Evolutionary conservation across 2,329 filamentous ascomycete species (phyloP), one percentile per base, ranked within the genome.

Genomic region (Lomentospora prolificans): DNA sequence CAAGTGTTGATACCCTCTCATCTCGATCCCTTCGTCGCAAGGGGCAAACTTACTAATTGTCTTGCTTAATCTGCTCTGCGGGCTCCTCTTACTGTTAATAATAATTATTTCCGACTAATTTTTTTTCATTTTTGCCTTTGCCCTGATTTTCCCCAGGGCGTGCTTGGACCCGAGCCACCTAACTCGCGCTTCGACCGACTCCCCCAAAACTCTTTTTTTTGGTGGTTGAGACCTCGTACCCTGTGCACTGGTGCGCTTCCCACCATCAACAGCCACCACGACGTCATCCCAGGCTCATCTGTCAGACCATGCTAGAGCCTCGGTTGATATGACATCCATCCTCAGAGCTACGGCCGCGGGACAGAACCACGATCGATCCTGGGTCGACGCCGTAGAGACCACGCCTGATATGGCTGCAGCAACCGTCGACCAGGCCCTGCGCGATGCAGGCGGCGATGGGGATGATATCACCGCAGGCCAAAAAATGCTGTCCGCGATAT

Each of bases 401-500:
- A 36, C 52, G 10, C 14, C 39, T 41, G 46, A 50, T 10, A 55
- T 55, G 53, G 39, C 41, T 24, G 17, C n/a, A 14, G 41, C 46
- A 19, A 50, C 53, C n/a, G 31, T 30, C 27, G 33, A 41, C 39
- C 39, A 50, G 17, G 22, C 30, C 9, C 28, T 39, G n/a, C 25
- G 33, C 25, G 46, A 39, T n/a, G 17, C 14, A 9, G 19, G 24
- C 30, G 36, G 30, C 17, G 70, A 72, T 56, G 72, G 75, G 36
- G 70, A 77, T 25, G 84, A 92, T 59, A 89, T 95, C 61, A 90
- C 91, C 4, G 80, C 90, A 22, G 72, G 79, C 10, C 92, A 97
- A 74, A 94, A 92, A 75, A 99, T 99, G 94, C 70, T 95, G 55
- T 96, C 92, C 57, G 94, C 94, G 52, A 89, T 92, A 61, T 86